phyloP scores from a whole-genome alignment of 257 asterid genomes.

The Nicotiana undulata region DNA sequence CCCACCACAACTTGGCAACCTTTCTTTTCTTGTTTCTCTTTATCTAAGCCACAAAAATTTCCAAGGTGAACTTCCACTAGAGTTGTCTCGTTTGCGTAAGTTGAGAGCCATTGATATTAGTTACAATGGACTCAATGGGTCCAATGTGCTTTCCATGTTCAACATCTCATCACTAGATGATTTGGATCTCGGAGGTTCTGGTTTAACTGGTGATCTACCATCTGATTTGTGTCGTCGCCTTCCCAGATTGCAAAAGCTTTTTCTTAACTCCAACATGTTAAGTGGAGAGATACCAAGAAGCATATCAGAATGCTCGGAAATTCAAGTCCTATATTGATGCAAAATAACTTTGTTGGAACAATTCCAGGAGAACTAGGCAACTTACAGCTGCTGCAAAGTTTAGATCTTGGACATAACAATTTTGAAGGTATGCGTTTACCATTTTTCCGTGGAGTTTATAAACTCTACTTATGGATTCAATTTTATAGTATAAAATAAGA shows the following conservation, averaged over 20 bases:
- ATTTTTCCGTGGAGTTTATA: background rate
- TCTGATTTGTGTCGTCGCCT: background rate
- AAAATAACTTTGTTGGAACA: background rate
- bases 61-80: conserved; percentile 16
- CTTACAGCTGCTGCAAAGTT: conserved; percentile 6
- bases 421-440: background rate
- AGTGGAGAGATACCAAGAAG: conserved; percentile 13
- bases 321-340: background rate
- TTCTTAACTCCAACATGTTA: conserved; percentile 12
- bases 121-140: background rate
- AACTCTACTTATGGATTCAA: background rate
- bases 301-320: background rate
- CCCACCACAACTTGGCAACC: conserved; percentile 29
- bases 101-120: background rate
- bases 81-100: conserved; percentile 7
- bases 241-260: conserved; percentile 4
- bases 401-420: conserved; percentile 11
- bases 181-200: background rate
- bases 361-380: background rate
- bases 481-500: too few relatives aligned
- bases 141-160: background rate
- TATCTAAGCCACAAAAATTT: conserved; percentile 17
- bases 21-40: conserved; percentile 27
- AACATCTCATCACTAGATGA: background rate
- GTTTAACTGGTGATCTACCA: background rate